Evolutionary conservation across 2,329 filamentous ascomycete species (phyloP), one percentile per base, ranked within the genome.

Genomic region (Sporothrix brasiliensis): DNA sequence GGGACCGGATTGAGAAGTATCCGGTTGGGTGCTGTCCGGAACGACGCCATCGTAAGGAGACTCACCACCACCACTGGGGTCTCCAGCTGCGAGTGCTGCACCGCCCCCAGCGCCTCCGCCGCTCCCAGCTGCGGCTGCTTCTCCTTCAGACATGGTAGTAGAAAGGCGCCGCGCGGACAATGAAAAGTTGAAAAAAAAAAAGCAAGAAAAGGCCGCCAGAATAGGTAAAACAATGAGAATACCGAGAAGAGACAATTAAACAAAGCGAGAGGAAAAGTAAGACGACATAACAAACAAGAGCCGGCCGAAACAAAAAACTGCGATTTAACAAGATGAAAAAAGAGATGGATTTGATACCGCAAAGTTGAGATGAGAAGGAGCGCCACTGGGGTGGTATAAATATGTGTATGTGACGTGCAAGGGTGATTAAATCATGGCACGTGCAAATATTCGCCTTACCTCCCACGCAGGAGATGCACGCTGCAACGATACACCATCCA

Each of bases 71-170:
- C 24, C 69, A 14, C 34, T 53, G 54, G 54, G 7, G 30, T 54
- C 52, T 24, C 52, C 52, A 44, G 50, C n/a, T 10, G 66, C 49
- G 19, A 27, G 19, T 14, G 50, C 66, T 41, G 19, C 67, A 16
- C 53, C 58, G 19, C 47, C 61, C 27, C 61, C 67, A 65, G 52
- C 54, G 19, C 65, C 72, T 11, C 69, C 70, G 39, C 34, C 34
- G 34, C 34, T 9, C 11, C 21, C 24, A 44, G 50, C n/a, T 4
- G 66, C 49, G 19, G 47, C 11, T 14, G 50, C 52, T 41, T 68
- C 72, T 4, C 69, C 70, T 39, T 74, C 73, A 41, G 71, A 61
- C 73, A 74, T 72, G 9, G 11, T 65, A 13, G 19, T 11, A 41
- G 41, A 61, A 24, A 58, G 16, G 21, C 24, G n/a, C 24, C 21